A percentile compares a stretch with the other conserved stretches of the same genome.
Evolutionary conservation across 31 red algal species (phyloP).

Genomic region (Bonnemaisonia californica): DNA sequence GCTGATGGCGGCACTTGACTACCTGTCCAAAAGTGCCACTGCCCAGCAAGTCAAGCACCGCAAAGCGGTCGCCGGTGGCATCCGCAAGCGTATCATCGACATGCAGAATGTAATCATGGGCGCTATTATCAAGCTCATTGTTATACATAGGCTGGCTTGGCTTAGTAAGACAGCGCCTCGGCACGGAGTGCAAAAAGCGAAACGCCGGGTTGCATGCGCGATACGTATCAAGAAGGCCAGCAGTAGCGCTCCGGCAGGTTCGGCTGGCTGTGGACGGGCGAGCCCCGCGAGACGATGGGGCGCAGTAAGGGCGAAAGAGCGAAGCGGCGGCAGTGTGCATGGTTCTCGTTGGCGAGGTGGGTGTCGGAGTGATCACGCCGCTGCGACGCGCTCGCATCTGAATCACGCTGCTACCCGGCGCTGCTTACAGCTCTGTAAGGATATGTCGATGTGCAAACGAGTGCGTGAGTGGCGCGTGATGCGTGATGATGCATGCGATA

Average conservation of each 20-base stretch:
- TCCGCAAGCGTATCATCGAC: constrained; percentile 69
- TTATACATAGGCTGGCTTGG: constrained; percentile 41
- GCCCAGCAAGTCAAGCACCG: constrained; percentile 86
- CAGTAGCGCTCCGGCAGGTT: constrained; percentile 31
- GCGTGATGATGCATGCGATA: too few relatives aligned
- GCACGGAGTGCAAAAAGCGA: neutral
- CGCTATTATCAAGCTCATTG: constrained; percentile 70
- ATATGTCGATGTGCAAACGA: too few relatives aligned
- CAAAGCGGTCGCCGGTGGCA: constrained; percentile 49
- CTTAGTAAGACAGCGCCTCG: constrained; percentile 57
- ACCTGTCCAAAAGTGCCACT: constrained; percentile 95
- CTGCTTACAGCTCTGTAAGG: too few relatives aligned
- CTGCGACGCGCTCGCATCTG: too few relatives aligned
- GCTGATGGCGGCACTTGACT: constrained; percentile 61
- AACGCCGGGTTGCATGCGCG: constrained; percentile 36
- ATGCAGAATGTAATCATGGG: constrained; percentile 76
- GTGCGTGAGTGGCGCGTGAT: too few relatives aligned
- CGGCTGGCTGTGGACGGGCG: too few relatives aligned
- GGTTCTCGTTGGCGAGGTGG: too few relatives aligned
- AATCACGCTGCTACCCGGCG: too few relatives aligned
- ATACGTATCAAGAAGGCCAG: constrained; percentile 39
- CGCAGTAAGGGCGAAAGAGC: too few relatives aligned
- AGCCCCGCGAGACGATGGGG: too few relatives aligned
- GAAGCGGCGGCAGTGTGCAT: too few relatives aligned
- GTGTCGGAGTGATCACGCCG: too few relatives aligned